These are phyloP conservation scores for Perkinsela sp. DNA, from an alignment of 208 protist species.

Conservation along the genomic window DNA sequence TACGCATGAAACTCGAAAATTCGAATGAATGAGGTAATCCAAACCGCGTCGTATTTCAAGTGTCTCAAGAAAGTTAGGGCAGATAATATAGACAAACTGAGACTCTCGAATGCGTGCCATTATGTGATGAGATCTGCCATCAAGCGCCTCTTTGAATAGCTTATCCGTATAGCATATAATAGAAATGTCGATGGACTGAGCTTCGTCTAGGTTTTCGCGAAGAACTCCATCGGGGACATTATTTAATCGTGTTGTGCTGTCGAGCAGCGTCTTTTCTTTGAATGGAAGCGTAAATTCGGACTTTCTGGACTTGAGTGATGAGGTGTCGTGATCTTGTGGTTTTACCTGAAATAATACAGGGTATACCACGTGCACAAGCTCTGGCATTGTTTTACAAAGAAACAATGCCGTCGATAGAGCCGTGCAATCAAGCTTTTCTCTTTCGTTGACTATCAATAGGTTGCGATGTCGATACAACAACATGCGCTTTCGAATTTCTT, in stretches of 20 bases:
- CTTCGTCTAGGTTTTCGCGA: neutral
- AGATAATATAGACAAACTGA: neutral
- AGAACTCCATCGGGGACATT: neutral
- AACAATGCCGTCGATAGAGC: neutral
- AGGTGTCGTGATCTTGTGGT: neutral
- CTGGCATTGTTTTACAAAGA: neutral
- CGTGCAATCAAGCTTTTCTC: neutral
- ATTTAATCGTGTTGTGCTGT: neutral
- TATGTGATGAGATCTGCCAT: neutral
- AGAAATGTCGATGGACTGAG: neutral
- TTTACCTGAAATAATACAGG: neutral
- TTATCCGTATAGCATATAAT: neutral
- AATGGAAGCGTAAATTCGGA: neutral
- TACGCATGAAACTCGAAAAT: neutral
- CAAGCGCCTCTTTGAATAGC: neutral
- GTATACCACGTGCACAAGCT: neutral
- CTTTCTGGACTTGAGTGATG: neutral
- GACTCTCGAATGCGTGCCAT: neutral
- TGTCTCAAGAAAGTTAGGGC: neutral
- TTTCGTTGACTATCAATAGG: neutral
- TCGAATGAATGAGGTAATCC: neutral
- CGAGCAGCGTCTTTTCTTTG: neutral
- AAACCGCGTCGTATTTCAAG: neutral
- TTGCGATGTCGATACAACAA: neutral
- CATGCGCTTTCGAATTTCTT: neutral